Base-by-base conservation (phyloP, 257 asterid species). In the Ilex aquifolium region DNA sequence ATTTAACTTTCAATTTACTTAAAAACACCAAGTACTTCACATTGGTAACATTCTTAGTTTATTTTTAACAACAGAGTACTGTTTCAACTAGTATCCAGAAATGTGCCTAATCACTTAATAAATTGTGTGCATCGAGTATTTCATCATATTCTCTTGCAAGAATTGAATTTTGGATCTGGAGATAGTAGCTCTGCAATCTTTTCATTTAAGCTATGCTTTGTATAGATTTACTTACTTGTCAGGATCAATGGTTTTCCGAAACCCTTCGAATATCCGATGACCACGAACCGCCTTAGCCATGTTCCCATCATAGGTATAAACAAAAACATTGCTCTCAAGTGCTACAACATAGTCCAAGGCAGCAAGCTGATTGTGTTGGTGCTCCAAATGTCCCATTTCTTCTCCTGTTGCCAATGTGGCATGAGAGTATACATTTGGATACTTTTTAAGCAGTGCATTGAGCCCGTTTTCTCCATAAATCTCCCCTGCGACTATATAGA, bases 271-370 rank as follows among this genome's bases (percentile, higher is more conserved):
- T 11, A 66, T 52, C 27, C 80, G 70, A 31, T 78, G 83, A 42
- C 83, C 83, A 10, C 80, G 83, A n/a, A 78, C 78, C 7, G 80
- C 83, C 60, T 71, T 78, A 14, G 80, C 83, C 80, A 78, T 74
- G 65, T 78, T 71, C 48, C 83, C 83, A 57, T 71, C 75, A 62
- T 78, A 69, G 13, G 80, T 78, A 57, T 74, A 78, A 52, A 69
- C 61, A 67, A 78, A 74, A 31, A 74, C 78, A 39, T 74, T 77
- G 50, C 80, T 72, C 13, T 74, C 75, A 39, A 65, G 57, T 31
- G 83, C 79, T 9, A 78, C 72, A 14, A 52, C 39, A 44, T 78
- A 78, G 66, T 78, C 83, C 31, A 78, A n/a, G 44, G 80, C 83
- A 61, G 80, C 80, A 57, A 78, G 75, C 67, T 71, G 75, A 56